Conservation (phyloP, 495 filamentous ascomycete genomes). For the Talaromyces ruber region DNA sequence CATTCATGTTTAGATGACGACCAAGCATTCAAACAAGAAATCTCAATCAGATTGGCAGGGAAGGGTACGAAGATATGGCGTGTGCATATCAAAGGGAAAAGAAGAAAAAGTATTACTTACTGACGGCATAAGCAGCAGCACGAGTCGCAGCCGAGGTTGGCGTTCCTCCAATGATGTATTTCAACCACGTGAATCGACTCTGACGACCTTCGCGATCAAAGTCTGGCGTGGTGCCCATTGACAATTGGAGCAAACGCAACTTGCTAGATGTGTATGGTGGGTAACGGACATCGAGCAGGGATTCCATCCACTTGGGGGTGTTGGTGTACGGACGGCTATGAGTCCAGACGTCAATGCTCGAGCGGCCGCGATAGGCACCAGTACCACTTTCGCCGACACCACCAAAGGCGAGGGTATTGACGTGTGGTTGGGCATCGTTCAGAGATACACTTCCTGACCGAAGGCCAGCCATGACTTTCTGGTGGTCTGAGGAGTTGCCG, state of each 20-base stretch:
- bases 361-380: slow-evolving; percentile 75
- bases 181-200: slow-evolving; percentile 38
- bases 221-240: slow-evolving; percentile 55
- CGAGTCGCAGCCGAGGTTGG: slow-evolving; percentile 30
- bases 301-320: slow-evolving; percentile 76
- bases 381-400: slow-evolving; percentile 81
- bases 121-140: slow-evolving; percentile 33
- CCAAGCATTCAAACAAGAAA: neutral
- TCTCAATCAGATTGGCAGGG: neutral
- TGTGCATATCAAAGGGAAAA: neutral
- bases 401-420: slow-evolving; percentile 77
- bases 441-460: slow-evolving; percentile 71
- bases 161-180: slow-evolving; percentile 34
- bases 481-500: slow-evolving; percentile 65
- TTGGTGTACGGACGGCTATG: slow-evolving; percentile 68
- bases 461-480: slow-evolving; percentile 54
- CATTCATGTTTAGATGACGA: slow-evolving; percentile 6
- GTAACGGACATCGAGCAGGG: slow-evolving; percentile 66
- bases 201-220: slow-evolving; percentile 73
- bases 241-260: slow-evolving; percentile 45
- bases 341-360: slow-evolving; percentile 77
- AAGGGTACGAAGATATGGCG: neutral
- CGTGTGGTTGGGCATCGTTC: slow-evolving; percentile 80
- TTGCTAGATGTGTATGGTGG: slow-evolving; percentile 62
- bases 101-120: slow-evolving; percentile 26